A percentile compares a stretch with the other conserved stretches of the same genome.
phyloP scores from a whole-genome alignment of 1,284 basidiomycete genomes.

The Malassezia obtusa region DNA sequence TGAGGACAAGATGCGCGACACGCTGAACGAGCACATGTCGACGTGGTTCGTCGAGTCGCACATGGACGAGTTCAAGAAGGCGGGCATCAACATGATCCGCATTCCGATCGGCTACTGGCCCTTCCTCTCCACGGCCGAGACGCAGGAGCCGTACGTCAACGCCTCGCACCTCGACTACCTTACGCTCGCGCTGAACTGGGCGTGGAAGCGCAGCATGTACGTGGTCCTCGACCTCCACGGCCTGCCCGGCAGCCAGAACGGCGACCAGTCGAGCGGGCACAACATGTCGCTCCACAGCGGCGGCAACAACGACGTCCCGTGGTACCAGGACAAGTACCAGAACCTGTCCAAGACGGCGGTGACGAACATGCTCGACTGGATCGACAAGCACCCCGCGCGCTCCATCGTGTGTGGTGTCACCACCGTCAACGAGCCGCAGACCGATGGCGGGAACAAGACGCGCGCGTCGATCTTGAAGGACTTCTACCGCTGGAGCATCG shows the following conservation, averaged over 20 bases:
- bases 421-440: constrained; percentile 41
- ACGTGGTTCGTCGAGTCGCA: constrained; percentile 49
- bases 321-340: constrained; percentile 30
- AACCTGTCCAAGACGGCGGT: constrained; percentile 28
- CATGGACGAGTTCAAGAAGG: constrained; percentile 38
- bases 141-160: constrained; percentile 31
- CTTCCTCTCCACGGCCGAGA: constrained; percentile 30
- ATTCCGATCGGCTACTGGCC: constrained; percentile 49
- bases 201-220: constrained; percentile 49
- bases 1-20: constrained; percentile 17
- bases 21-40: constrained; percentile 45
- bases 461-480: neutral
- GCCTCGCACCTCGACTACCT: constrained; percentile 32
- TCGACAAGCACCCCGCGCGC: constrained; percentile 29
- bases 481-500: constrained; percentile 32
- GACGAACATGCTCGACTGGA: constrained; percentile 28
- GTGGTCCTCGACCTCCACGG: constrained; percentile 50
- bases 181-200: constrained; percentile 35
- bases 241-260: constrained; percentile 50
- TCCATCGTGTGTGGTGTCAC: constrained; percentile 35
- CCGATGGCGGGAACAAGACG: neutral
- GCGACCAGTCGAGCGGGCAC: constrained; percentile 43
- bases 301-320: constrained; percentile 22
- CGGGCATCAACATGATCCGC: constrained; percentile 47
- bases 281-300: constrained; percentile 25